Base-by-base conservation (phyloP, 2,329 filamentous ascomycete species). In the Phyllosticta paracitricarpa region DNA sequence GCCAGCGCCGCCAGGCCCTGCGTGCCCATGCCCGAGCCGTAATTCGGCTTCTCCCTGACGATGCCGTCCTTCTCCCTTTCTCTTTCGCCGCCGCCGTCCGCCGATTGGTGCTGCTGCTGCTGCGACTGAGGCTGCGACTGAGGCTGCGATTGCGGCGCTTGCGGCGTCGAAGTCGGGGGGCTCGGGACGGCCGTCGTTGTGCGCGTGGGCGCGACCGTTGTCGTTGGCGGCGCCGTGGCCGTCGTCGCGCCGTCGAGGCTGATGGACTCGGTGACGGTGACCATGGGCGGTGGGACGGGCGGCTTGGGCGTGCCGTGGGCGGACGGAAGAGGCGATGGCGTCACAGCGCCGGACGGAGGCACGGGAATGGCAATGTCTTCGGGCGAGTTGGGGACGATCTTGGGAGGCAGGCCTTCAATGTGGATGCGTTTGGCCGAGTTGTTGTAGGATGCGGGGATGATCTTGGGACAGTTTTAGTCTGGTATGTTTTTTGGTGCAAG, bases 371-470 rank as follows among this genome's bases (percentile, higher is more conserved):
- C 83, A 68, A 94, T 87, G 65, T 91, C 89, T 74, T 95, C 87
- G 0, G 91, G 89, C 1, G 88, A 91, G 57, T 83, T 83, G 1
- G 90, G 89, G 14, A 95, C 83, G 58, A 91, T 85, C 57, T 83
- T 81, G 28, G 80, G 75, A 2, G 83, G 82, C 7, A 89, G 78
- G 62, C 79, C 80, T 2, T 89, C 88, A 64, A 99, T 96, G 68
- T 89, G 86, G 68, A 99, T 91, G 62, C 91, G 86, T 73, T 90
- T 94, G 22, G 93, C 90, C 74, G 94, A 89, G 71, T 99, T 99
- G 77, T 97, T 94, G 76, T 99, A 99, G 33, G 91, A 93, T 19
- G 93, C 92, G 2, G 94, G 95, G 63, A 97, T 95, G 71, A 99
- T 97, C 84, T 84, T 61, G 19, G 22, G n/a, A n/a, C 24, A 4